Base-by-base conservation (phyloP, 768 basidiomycete genomes). In the Imleria badia region DNA sequence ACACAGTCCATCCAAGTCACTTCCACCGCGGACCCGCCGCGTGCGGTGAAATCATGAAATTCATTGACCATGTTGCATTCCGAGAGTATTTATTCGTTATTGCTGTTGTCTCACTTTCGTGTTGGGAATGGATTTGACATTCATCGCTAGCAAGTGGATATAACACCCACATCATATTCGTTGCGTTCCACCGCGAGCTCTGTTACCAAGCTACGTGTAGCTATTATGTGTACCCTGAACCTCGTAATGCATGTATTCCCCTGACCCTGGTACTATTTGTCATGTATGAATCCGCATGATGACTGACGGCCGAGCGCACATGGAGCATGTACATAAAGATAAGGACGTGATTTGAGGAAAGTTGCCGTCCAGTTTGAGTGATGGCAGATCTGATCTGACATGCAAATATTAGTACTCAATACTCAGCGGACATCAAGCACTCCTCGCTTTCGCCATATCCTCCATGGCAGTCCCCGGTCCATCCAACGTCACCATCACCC, bases 401-500 rank as follows among this genome's bases (percentile, higher is more conserved):
- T 52, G 52, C n/a, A 55, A 59, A 54, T 45, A 58, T 49, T 50
- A 54, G 40, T 40, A 51, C 39, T 52, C 57, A 55, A 30, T 43
- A 39, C 43, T 52, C 54, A 45, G 58, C 49, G 13, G 56, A n/a
- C 15, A 30, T 22, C 29, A 19, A 29, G 7, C 12, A 17, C 49
- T 53, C 22, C 11, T n/a, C 8, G 6, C 19, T 39, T 57, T 53
- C 60, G 42, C 56, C 48, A 44, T 13, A 56, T 64, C 60, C 61
- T 64, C 60, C 61, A 71, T 72, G 66, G 57, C 62, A 35, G 56
- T 53, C 56, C 45, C 56, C 3, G 56, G 56, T 22, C 56, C 61
- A 36, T 69, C 64, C 63, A 71, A 73, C 54, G 73, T 75, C 60
- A 89, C 89, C 50, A 83, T 91, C 56, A 76, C 87, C 31, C 78